phyloP scores from a whole-genome alignment of 1,284 basidiomycete genomes.

The Salmacisia buchloeana region DNA sequence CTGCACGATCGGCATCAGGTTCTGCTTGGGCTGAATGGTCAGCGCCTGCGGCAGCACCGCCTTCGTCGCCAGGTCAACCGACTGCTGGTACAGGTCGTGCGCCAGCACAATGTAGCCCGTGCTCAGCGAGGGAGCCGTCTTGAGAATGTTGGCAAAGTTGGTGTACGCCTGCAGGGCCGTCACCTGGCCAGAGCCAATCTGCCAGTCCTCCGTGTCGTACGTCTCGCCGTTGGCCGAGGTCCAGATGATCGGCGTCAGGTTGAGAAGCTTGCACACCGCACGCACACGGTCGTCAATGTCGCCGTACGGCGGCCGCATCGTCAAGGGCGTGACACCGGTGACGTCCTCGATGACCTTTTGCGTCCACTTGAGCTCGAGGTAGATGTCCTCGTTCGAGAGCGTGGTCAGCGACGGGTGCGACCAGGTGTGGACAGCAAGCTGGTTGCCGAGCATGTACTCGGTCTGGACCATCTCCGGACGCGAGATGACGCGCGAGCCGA shows the following conservation, averaged over 20 bases:
- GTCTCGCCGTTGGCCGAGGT: conserved; percentile 28
- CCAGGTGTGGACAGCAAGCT: conserved; percentile 54
- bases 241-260: conserved; percentile 48
- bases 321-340: conserved; percentile 47
- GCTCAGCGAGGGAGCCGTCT: conserved; percentile 52
- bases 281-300: conserved; percentile 50
- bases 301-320: conserved; percentile 52
- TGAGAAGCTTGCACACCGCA: conserved; percentile 40
- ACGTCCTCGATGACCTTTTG: conserved; percentile 67
- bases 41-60: conserved; percentile 40
- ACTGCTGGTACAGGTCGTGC: conserved; percentile 48
- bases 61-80: conserved; percentile 43
- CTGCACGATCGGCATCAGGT: conserved; percentile 53
- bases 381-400: conserved; percentile 76
- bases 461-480: conserved; percentile 69
- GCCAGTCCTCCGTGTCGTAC: conserved; percentile 47
- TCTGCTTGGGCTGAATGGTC: conserved; percentile 58
- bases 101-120: conserved; percentile 82
- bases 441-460: conserved; percentile 70
- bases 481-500: conserved; percentile 81
- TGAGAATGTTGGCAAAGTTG: conserved; percentile 38
- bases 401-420: conserved; percentile 63
- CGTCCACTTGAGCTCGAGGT: conserved; percentile 89
- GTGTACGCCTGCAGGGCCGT: conserved; percentile 31
- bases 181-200: conserved; percentile 36